Conservation (phyloP, 768 basidiomycete genomes). For the Mycena galopus region DNA sequence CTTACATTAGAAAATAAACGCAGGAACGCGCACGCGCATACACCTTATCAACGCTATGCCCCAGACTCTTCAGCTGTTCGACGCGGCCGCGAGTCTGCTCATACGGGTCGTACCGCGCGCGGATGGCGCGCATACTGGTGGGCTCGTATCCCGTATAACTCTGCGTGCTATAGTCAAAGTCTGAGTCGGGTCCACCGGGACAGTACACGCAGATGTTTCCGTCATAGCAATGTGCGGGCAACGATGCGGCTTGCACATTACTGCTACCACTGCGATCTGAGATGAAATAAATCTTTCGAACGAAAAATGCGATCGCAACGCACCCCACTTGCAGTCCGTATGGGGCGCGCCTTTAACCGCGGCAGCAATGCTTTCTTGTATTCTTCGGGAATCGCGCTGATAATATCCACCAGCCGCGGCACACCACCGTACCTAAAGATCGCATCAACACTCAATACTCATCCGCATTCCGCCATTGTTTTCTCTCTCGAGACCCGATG, state of each 20-base stretch:
- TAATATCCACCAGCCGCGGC: slow-evolving; percentile 95
- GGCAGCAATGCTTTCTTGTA: slow-evolving; percentile 94
- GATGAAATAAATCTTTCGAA: neutral
- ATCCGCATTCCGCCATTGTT: too few relatives aligned
- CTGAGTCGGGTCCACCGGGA: slow-evolving; percentile 98
- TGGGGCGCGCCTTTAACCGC: slow-evolving; percentile 92
- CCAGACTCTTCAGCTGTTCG: slow-evolving; percentile 95
- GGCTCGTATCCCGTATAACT: slow-evolving; percentile 96
- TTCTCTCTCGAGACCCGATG: neutral
- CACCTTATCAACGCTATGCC: slow-evolving; percentile 98
- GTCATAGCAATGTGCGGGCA: slow-evolving; percentile 99
- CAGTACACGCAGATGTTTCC: slow-evolving; percentile 99
- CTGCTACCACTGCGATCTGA: slow-evolving; percentile 97
- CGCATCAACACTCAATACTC: neutral
- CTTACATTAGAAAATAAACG: neutral
- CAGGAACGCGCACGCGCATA: slow-evolving; percentile 11
- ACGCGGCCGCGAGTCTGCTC: slow-evolving; percentile 96
- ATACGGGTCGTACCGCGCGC: slow-evolving; percentile 94
- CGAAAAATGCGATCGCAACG: slow-evolving; percentile 42
- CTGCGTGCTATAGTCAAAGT: slow-evolving; percentile 99
- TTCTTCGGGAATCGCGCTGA: slow-evolving; percentile 97
- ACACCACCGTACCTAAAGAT: slow-evolving; percentile 79
- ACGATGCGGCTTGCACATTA: slow-evolving; percentile 99
- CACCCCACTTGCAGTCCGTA: slow-evolving; percentile 96
- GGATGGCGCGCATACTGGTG: slow-evolving; percentile 98